phyloP scores from a whole-genome alignment of 768 basidiomycete species.

The Calocybe indica region DNA sequence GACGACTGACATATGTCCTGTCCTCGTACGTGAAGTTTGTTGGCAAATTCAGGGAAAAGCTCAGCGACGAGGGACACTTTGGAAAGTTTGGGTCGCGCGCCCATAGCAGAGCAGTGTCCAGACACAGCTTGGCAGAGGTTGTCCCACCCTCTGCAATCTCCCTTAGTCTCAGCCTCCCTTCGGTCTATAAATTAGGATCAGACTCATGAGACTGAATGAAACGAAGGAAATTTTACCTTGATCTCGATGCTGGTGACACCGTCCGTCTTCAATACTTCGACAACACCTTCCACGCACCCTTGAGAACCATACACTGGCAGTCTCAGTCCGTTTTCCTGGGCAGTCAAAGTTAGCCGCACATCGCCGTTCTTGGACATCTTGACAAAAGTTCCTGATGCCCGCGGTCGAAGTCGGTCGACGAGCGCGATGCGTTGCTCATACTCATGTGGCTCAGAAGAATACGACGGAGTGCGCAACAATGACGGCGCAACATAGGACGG shows the following conservation, averaged over 20 bases:
- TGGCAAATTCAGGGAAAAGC: conserved; percentile 55
- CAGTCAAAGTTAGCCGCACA: conserved; percentile 42
- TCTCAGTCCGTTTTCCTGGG: conserved; percentile 42
- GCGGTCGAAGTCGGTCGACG: conserved; percentile 28
- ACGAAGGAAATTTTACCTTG: conserved; percentile 32
- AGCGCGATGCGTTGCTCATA: conserved; percentile 50
- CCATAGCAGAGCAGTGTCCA: conserved; percentile 54
- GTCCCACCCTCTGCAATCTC: conserved; percentile 68
- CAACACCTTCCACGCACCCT: conserved; percentile 45
- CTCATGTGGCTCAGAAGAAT: conserved; percentile 47
- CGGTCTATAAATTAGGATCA: conserved; percentile 36
- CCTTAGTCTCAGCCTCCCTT: conserved; percentile 51
- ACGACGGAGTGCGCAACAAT: conserved; percentile 35
- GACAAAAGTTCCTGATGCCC: conserved; percentile 43
- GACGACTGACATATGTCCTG: conserved; percentile 45
- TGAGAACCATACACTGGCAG: conserved; percentile 56
- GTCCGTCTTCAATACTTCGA: conserved; percentile 51
- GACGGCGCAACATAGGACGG: conserved; percentile 40
- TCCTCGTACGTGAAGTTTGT: conserved; percentile 49
- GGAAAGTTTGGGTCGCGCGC: conserved; percentile 34
- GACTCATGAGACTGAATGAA: conserved; percentile 1
- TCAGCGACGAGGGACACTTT: conserved; percentile 46
- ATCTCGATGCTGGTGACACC: conserved; percentile 57
- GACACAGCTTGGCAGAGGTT: conserved; percentile 42
- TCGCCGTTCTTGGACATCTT: conserved; percentile 55